These are phyloP conservation scores for Aspergillus pseudoglaucus DNA, from an alignment of 2,329 filamentous ascomycete species.

Conservation along the genomic window DNA sequence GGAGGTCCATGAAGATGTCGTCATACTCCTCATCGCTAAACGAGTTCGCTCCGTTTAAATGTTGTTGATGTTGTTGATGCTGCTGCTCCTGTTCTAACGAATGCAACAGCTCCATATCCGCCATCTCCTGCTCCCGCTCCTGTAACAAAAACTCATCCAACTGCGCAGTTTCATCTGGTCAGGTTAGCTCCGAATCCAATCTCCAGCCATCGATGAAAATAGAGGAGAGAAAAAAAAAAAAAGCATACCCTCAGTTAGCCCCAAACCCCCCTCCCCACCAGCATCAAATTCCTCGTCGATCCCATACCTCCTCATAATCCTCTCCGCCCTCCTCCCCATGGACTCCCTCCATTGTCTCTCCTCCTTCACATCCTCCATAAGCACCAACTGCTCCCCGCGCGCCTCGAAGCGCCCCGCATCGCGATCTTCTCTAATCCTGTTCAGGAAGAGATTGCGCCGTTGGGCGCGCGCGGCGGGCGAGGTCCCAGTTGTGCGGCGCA, in stretches of 20 bases:
- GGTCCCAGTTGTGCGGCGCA: slow-evolving; percentile 7
- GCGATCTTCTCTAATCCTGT: slow-evolving; percentile 35
- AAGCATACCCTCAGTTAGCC: neutral
- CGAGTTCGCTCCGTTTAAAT: slow-evolving; percentile 8
- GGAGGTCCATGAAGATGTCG: slow-evolving; percentile 58
- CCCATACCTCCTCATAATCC: slow-evolving; percentile 11
- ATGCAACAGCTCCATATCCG: slow-evolving; percentile 1
- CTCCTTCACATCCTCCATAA: slow-evolving; percentile 36
- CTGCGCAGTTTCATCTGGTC: slow-evolving; percentile 18
- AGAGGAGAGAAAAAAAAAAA: neutral
- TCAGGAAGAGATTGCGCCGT: slow-evolving; percentile 35
- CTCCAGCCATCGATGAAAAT: neutral
- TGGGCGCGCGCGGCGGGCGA: slow-evolving; percentile 25
- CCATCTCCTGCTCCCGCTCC: slow-evolving; percentile 28
- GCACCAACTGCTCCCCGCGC: slow-evolving; percentile 38
- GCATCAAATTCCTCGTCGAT: slow-evolving; percentile 8
- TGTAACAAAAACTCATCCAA: slow-evolving; percentile 32
- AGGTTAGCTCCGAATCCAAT: slow-evolving; percentile 7
- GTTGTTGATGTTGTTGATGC: slow-evolving; percentile 1
- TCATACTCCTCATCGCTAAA: slow-evolving; percentile 56
- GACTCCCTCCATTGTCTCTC: slow-evolving; percentile 33
- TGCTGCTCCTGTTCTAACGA: slow-evolving; percentile 14
- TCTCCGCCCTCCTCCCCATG: slow-evolving; percentile 29
- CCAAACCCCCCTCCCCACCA: slow-evolving; percentile 15
- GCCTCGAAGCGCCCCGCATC: slow-evolving; percentile 33